Evolutionary conservation across 169 alveolate species (phyloP), one percentile per base, ranked within the genome.

Genomic region (Neospora caninum): DNA sequence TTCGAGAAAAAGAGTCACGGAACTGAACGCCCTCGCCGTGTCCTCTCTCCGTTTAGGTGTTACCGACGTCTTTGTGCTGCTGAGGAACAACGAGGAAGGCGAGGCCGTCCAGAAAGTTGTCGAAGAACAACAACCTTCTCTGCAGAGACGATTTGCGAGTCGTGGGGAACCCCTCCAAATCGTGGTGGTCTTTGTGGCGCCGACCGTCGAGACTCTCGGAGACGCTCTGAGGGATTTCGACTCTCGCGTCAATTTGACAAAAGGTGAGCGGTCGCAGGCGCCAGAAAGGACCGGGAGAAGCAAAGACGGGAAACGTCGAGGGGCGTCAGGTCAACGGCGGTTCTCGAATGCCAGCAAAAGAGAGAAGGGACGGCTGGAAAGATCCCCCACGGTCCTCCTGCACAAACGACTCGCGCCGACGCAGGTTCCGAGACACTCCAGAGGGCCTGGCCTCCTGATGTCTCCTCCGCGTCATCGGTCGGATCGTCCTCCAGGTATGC

Each of bases 181-280:
- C 25, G 16, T 42, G 10, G n/a, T 20, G 25, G 67, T 82, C 25
- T 22, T 29, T 10, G 38, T 82, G 1, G 10, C 89, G 38, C 69
- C 38, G 67, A 82, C 38, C 9, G 89, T 43, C 53, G 89, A 82
- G 53, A 9, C 89, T 4, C 20, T 82, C 54, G 89, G 89, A 0
- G 89, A 82, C 34, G 89, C 67, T 1, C 64, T 82, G 89, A 38
- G 89, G 22, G 89, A 82, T 13, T 42, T 82, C 67, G 86, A 64
- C n/a, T 64, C 73, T 1, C 73, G 73, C 34, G 73, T 64, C 73
- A 64, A 64, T 64, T 27, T 64, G 0, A 1, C 73, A 4, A 64
- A 64, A 64, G 73, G 73, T 64, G 73, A 7, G 73, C 25, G n/a
- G n/a, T n/a, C n/a, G n/a, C n/a, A n/a, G n/a, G n/a, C 58, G 58